phyloP scores from a whole-genome alignment of 148 eudicot species.

The Simmondsia chinensis region DNA sequence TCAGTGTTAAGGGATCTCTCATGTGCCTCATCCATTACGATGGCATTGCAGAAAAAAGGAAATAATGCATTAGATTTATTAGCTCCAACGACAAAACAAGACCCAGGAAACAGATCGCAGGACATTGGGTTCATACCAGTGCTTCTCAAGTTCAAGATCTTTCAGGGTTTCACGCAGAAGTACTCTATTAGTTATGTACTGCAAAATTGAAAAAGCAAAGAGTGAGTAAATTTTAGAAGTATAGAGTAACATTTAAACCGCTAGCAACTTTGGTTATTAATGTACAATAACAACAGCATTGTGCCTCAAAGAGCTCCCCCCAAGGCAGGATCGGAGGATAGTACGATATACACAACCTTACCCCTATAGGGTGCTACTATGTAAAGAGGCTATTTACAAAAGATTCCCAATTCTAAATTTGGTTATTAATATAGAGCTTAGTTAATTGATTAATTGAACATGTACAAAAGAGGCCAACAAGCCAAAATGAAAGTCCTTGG shows the following conservation, averaged over 20 bases:
- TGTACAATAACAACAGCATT: no score
- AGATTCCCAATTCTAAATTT: no score
- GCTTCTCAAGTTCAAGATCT: conserved; percentile 90
- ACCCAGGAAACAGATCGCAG: background rate
- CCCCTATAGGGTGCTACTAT: no score
- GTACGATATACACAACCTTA: no score
- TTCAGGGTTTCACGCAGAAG: conserved; percentile 88
- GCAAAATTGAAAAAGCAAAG: conserved; percentile 16
- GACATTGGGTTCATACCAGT: conserved; percentile 44
- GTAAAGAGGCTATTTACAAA: no score
- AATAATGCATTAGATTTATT: background rate
- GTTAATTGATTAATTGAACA: no score
- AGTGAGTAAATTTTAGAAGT: conserved; percentile 5
- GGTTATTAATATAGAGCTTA: no score
- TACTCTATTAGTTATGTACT: conserved; percentile 99
- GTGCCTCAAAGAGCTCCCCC: no score
- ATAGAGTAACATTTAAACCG: background rate
- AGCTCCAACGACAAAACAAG: background rate
- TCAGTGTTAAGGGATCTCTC: conserved; percentile 95
- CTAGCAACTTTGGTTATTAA: no score
- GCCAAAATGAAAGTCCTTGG: no score
- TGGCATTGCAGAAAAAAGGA: conserved; percentile 31
- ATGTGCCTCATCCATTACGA: conserved; percentile 97
- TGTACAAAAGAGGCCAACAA: no score
- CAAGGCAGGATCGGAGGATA: no score